These are phyloP conservation scores for Huntiella omanensis DNA, from an alignment of 2,329 filamentous ascomycete species.

Conservation along the genomic window DNA sequence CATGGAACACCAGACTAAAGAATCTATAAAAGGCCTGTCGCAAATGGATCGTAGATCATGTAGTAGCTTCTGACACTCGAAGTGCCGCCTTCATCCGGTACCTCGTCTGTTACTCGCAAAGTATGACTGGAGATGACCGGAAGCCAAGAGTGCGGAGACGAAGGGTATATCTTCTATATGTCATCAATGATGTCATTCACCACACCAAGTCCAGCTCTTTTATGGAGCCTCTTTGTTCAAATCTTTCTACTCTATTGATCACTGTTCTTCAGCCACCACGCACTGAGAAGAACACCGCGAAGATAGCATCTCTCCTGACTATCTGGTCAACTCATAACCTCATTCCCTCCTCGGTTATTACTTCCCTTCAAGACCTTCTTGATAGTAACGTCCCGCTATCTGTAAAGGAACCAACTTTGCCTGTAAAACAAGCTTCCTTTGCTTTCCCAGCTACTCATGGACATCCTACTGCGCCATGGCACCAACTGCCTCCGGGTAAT, in stretches of 20 bases:
- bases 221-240: not conserved
- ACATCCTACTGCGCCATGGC: conserved; percentile 53
- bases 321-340: conserved; percentile 54
- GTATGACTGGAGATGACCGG: not conserved
- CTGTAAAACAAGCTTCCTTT: conserved; percentile 40
- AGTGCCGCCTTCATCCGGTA: conserved; percentile 53
- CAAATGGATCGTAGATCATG: conserved; percentile 60
- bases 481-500: conserved; percentile 66
- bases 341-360: conserved; percentile 33
- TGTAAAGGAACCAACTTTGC: conserved; percentile 6
- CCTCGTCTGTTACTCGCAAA: conserved; percentile 39
- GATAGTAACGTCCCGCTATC: conserved; percentile 18
- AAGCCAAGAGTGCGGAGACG: conserved; percentile 29
- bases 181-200: conserved; percentile 62
- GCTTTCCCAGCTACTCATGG: conserved; percentile 61
- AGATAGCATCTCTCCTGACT: conserved; percentile 43
- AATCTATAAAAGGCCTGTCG: conserved; percentile 51
- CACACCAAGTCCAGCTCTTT: conserved; percentile 24
- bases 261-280: conserved; percentile 37
- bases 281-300: conserved; percentile 45
- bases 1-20: too few species aligned
- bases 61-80: conserved; percentile 48
- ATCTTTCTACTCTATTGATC: conserved; percentile 28
- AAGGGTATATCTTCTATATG: conserved; percentile 56
- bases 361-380: conserved; percentile 40